Evolutionary conservation across 1,139 yeast genomes (phyloP), one percentile per base, ranked within the genome.

Genomic region (Kluyveromyces sp.): DNA sequence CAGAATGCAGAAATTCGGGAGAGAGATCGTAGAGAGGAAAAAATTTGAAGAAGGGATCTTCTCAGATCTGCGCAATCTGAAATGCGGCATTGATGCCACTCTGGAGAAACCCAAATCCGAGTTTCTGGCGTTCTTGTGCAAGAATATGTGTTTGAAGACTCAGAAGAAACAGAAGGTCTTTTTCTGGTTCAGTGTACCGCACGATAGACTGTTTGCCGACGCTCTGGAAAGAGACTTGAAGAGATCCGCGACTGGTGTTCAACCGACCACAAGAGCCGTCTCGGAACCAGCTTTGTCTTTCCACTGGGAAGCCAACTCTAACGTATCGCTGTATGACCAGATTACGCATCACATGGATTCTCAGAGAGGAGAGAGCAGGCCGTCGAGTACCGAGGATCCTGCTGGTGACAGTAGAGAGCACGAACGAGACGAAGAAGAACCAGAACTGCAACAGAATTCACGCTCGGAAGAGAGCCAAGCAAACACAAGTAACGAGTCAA

Each of bases 31-130:
- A 32, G 96, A 92, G 63, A 72, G 94, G 52, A 89, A 92, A 66
- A 92, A 92, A 67, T 92, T 92, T 61, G 98, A 92, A 68, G 98
- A 92, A 67, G 97, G 97, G 32, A 80, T 92, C 42, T 92, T 92
- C 56, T 84, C 95, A 3, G 97, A 92, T 63, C 68, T 92, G 52
- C 74, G 98, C 56, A 81, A 85, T 52, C 71, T 92, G 49, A 92
- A 88, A 65, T 80, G 94, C 61, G 95, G 94, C 18, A 72, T 80
- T 2, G 95, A 89, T 68, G 96, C 97, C 3, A 75, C 87, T 3
- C 70, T 92, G 46, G 97, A 92, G 62, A 79, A 79, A 42, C 96
- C 98, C 7, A 80, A 87, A 59, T 86, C 95, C 0, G 83, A 80
- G 38, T 88, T 92, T 60, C 71, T 92, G 48, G 87, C 84, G 51